Percentiles rank a stretch among this genome's conserved stretches.
Evolutionary conservation across 2,329 filamentous ascomycete genomes (phyloP).

Genomic region (Botrytis sinoallii): DNA sequence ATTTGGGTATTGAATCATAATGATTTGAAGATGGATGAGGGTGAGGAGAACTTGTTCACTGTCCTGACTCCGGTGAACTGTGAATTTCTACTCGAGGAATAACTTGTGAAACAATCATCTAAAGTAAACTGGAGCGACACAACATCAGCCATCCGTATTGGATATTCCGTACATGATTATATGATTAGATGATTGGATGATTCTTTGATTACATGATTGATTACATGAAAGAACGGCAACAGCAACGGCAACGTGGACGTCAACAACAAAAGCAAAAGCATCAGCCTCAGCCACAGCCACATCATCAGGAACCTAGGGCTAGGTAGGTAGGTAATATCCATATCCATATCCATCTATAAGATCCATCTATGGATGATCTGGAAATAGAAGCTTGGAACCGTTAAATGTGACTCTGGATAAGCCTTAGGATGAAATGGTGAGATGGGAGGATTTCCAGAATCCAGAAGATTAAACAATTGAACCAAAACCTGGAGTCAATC

Average conservation of each 20-base stretch:
- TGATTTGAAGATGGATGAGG: not conserved
- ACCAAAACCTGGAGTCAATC: not conserved
- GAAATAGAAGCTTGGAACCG: slow-evolving; percentile 9
- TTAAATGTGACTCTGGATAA: not conserved
- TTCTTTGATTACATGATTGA: too few species aligned
- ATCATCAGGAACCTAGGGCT: not conserved
- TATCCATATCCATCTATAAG: too few species aligned
- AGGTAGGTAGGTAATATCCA: too few species aligned
- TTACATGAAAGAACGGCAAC: not conserved
- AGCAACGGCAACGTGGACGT: not conserved
- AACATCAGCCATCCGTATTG: not conserved
- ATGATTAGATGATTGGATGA: too few species aligned
- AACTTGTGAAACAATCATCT: not conserved
- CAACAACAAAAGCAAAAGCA: not conserved
- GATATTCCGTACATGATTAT: not conserved
- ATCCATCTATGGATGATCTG: not conserved
- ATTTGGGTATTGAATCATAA: not conserved
- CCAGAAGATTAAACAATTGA: slow-evolving; percentile 4
- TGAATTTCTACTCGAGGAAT: not conserved
- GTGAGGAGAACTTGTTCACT: not conserved
- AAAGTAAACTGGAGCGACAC: not conserved
- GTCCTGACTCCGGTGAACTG: not conserved
- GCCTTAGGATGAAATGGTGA: not conserved
- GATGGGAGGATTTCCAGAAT: not conserved
- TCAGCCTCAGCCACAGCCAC: not conserved